Conservation (phyloP, 139 green algal species). For the Tetradesmus lagerheimii region DNA sequence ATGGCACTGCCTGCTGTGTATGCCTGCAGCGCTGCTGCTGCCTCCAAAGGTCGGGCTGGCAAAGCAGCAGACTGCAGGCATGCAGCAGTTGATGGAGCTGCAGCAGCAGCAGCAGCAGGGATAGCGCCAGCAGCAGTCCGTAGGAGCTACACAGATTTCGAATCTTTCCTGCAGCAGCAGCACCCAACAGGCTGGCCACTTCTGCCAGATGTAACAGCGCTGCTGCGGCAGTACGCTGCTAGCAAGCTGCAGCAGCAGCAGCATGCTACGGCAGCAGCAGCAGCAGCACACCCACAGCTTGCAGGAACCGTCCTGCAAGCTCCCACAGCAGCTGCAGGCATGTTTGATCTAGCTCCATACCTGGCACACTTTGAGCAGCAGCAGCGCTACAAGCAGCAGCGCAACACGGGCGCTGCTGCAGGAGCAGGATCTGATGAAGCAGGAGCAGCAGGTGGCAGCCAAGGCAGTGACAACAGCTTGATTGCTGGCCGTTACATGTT, state of each 20-base stretch:
- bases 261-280: neutral
- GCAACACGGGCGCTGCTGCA: neutral
- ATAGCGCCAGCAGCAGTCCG: too few relatives aligned
- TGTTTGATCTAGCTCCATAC: neutral
- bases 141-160: neutral
- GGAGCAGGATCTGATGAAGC: neutral
- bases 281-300: neutral
- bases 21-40: neutral
- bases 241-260: neutral
- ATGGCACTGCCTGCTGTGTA: neutral
- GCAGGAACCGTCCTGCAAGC: neutral
- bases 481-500: constrained; percentile 35
- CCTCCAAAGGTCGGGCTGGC: neutral
- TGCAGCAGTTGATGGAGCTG: neutral
- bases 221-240: neutral
- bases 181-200: constrained; percentile 29
- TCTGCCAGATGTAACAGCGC: constrained; percentile 1
- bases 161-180: constrained; percentile 17
- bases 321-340: neutral
- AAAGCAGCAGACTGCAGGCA: too few relatives aligned
- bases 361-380: constrained; percentile 14
- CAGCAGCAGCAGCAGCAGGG: constrained; percentile 22
- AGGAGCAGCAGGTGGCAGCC: neutral
- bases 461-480: neutral
- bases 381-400: constrained; percentile 25